Conservation (phyloP, 352 stramenopile species). For the Pythium grandisporangium region DNA sequence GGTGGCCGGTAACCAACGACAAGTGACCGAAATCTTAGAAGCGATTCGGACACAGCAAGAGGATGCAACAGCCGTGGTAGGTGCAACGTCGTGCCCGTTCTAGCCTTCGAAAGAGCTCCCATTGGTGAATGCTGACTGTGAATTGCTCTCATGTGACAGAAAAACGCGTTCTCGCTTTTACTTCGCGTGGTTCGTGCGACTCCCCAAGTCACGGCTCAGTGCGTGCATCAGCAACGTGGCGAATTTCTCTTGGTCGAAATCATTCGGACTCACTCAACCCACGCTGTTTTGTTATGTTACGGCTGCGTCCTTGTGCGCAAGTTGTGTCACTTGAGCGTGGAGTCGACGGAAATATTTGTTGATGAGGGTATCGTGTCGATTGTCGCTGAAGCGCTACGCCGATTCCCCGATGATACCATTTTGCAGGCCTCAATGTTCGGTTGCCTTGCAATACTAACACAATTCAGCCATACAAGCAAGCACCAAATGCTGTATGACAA, state of each 20-base stretch:
- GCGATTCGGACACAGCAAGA: constrained; percentile 22
- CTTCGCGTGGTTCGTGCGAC: constrained; percentile 50
- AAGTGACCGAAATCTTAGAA: constrained; percentile 40
- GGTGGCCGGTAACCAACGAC: constrained; percentile 37
- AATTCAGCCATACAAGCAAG: constrained; percentile 50
- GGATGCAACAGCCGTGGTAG: constrained; percentile 36
- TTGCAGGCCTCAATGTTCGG: constrained; percentile 57
- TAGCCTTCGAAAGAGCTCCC: too few species aligned
- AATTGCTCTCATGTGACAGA: too few species aligned
- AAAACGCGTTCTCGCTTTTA: constrained; percentile 55
- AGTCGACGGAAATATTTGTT: constrained; percentile 54
- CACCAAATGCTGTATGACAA: constrained; percentile 39
- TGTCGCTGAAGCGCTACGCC: constrained; percentile 30
- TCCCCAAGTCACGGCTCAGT: constrained; percentile 61
- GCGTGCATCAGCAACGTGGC: constrained; percentile 42
- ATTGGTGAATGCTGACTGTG: too few species aligned
- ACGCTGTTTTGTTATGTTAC: constrained; percentile 70
- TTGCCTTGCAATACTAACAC: constrained; percentile 42
- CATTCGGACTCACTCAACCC: constrained; percentile 39
- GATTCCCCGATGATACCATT: constrained; percentile 59
- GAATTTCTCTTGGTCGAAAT: constrained; percentile 45
- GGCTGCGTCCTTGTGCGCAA: constrained; percentile 70
- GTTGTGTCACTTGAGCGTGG: constrained; percentile 57
- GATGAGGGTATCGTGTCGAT: constrained; percentile 42
- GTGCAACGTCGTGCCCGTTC: too few species aligned